Evolutionary conservation across 1,284 basidiomycete species (phyloP).

Genomic region (Ceratobasidium sp.): DNA sequence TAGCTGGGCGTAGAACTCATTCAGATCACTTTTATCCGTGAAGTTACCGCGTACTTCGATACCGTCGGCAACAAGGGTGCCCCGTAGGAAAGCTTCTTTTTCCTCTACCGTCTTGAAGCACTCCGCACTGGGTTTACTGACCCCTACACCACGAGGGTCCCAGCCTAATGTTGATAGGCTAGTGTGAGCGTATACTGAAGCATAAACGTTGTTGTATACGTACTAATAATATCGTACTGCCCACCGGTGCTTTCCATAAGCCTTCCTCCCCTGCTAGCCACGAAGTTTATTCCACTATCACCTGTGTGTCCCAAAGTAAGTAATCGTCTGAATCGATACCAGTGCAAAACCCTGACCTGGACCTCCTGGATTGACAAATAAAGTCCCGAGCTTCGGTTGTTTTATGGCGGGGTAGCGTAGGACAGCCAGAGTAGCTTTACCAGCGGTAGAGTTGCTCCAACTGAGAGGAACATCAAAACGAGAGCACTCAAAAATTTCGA

Average conservation of each 20-base stretch:
- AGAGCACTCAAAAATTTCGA: conserved; percentile 16
- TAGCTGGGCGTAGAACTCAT: conserved; percentile 26
- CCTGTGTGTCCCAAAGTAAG: no score
- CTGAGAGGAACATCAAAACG: conserved; percentile 37
- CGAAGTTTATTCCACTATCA: background rate
- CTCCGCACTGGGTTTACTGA: background rate
- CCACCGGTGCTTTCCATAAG: conserved; percentile 14
- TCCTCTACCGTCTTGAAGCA: conserved; percentile 19
- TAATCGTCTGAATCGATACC: background rate
- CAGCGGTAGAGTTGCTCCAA: conserved; percentile 19
- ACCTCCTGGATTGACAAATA: conserved; percentile 37
- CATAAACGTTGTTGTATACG: background rate
- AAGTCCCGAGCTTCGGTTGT: conserved; percentile 21
- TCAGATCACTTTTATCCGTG: conserved; percentile 21
- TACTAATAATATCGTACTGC: conserved; percentile 27
- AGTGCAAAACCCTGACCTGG: background rate
- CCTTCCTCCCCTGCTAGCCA: background rate
- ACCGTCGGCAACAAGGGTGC: conserved; percentile 7
- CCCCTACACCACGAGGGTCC: conserved; percentile 35
- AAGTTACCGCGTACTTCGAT: conserved; percentile 29
- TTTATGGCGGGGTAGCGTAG: conserved; percentile 18
- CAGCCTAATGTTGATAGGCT: conserved; percentile 11
- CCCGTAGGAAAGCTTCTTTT: conserved; percentile 7
- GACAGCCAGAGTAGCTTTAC: conserved; percentile 23
- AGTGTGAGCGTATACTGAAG: background rate